Conservation (phyloP, 2,329 filamentous ascomycete genomes). For the Alternaria solani region DNA sequence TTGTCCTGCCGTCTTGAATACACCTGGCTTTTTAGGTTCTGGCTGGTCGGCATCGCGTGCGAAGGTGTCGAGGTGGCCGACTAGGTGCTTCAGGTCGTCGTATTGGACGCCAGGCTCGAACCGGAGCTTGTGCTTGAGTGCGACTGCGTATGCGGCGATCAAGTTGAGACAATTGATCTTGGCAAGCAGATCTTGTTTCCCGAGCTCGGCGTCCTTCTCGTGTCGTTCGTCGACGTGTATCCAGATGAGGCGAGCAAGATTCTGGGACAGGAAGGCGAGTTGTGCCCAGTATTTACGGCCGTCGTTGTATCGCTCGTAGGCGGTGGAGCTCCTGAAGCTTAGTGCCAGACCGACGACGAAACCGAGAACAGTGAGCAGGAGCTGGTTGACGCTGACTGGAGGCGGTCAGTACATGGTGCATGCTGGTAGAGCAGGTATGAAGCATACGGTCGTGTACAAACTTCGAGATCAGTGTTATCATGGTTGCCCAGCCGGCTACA, state of each 20-base stretch:
- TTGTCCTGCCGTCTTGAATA: slow-evolving; percentile 69
- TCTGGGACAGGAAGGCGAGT: slow-evolving; percentile 64
- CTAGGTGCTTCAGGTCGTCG: slow-evolving; percentile 72
- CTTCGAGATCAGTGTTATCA: slow-evolving; percentile 63
- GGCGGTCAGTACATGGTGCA: neutral
- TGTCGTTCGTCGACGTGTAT: slow-evolving; percentile 72
- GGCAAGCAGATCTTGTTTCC: slow-evolving; percentile 71
- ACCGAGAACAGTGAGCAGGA: slow-evolving; percentile 78
- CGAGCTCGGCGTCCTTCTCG: slow-evolving; percentile 54
- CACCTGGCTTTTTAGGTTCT: slow-evolving; percentile 41
- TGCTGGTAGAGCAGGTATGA: neutral
- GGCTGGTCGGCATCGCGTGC: slow-evolving; percentile 60
- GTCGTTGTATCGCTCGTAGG: slow-evolving; percentile 72
- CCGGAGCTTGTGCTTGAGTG: slow-evolving; percentile 82
- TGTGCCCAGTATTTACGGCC: slow-evolving; percentile 70
- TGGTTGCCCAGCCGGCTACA: slow-evolving; percentile 70
- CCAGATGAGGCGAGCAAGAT: slow-evolving; percentile 80
- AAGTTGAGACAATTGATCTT: slow-evolving; percentile 75
- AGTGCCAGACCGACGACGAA: slow-evolving; percentile 80
- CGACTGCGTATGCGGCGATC: slow-evolving; percentile 75
- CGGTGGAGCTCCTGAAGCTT: slow-evolving; percentile 77
- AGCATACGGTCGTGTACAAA: slow-evolving; percentile 50
- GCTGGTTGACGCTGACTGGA: slow-evolving; percentile 66
- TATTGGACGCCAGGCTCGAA: slow-evolving; percentile 84
- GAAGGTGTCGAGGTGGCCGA: slow-evolving; percentile 77